phyloP scores from a whole-genome alignment of 768 basidiomycete genomes.

The Chalciporus piperatus region DNA sequence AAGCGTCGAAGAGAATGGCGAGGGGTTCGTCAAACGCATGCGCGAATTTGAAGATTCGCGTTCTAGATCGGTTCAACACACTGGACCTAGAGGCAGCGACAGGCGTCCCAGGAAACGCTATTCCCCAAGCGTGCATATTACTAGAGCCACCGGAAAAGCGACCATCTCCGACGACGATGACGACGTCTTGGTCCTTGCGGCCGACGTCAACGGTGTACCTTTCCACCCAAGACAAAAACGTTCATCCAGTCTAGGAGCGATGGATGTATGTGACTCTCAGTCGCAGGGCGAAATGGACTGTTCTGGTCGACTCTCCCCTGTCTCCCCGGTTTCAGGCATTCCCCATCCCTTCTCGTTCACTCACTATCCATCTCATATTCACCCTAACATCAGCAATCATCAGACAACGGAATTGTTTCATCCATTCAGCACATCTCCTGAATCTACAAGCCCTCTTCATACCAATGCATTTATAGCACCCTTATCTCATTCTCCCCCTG shows the following conservation, averaged over 20 bases:
- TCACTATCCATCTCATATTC: slow-evolving; percentile 12
- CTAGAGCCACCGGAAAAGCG: slow-evolving; percentile 16
- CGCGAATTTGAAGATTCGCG: slow-evolving; percentile 63
- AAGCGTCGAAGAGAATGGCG: slow-evolving; percentile 61
- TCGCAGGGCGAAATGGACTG: slow-evolving; percentile 7
- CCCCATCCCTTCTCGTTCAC: slow-evolving; percentile 12
- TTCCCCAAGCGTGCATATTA: slow-evolving; percentile 21
- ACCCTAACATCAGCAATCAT: slow-evolving; percentile 10
- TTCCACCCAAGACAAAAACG: slow-evolving; percentile 36
- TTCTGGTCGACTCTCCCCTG: slow-evolving; percentile 23
- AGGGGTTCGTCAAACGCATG: slow-evolving; percentile 70
- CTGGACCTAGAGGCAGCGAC: slow-evolving; percentile 38
- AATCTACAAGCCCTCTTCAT: slow-evolving; percentile 22
- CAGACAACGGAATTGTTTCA: slow-evolving; percentile 13
- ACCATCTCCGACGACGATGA: slow-evolving; percentile 41
- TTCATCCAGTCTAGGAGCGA: slow-evolving; percentile 44
- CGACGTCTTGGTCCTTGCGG: slow-evolving; percentile 53
- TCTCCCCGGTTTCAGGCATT: slow-evolving; percentile 16
- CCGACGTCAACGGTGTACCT: slow-evolving; percentile 19
- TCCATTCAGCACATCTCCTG: slow-evolving; percentile 28
- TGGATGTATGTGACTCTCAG: slow-evolving; percentile 36
- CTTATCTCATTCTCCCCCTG: slow-evolving; percentile 18
- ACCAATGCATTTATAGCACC: slow-evolving; percentile 25
- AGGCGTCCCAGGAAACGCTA: slow-evolving; percentile 43
- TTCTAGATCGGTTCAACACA: slow-evolving; percentile 38